A percentile compares a stretch with the other conserved stretches of the same genome.
Conservation (phyloP, 129 eudicot genomes). For the Flaveria brownii region DNA sequence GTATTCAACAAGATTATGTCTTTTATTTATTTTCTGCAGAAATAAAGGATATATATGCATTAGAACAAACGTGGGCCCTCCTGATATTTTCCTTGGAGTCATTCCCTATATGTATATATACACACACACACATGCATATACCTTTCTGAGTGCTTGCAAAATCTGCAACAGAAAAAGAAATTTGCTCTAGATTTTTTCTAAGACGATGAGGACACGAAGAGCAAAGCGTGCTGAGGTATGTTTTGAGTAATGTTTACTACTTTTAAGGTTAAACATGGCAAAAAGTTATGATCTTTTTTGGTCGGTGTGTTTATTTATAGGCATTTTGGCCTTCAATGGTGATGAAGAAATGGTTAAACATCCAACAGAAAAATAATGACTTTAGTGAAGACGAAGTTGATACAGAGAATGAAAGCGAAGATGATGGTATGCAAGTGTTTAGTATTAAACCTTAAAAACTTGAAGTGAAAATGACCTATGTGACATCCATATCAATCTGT, state of each 20-base stretch:
- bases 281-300: slow-evolving; percentile 26
- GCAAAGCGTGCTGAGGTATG: slow-evolving; percentile 81
- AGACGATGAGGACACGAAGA: slow-evolving; percentile 70
- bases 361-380: slow-evolving; percentile 69
- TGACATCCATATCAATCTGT: not conserved
- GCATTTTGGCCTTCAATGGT: slow-evolving; percentile 93
- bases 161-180: slow-evolving; percentile 26
- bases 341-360: slow-evolving; percentile 98
- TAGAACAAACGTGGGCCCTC: slow-evolving; percentile 34
- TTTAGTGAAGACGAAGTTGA: slow-evolving; percentile 97
- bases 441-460: not conserved
- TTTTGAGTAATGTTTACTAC: slow-evolving; percentile 21
- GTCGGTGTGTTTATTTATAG: slow-evolving; percentile 38
- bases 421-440: slow-evolving; percentile 58
- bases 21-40: slow-evolving; percentile 19
- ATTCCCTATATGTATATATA: slow-evolving; percentile 11
- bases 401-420: slow-evolving; percentile 85
- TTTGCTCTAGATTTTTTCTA: slow-evolving; percentile 9
- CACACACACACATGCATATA: not conserved
- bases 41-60: slow-evolving; percentile 21
- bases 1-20: slow-evolving; percentile 26
- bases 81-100: not conserved
- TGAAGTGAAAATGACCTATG: slow-evolving; percentile 1
- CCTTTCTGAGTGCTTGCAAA: slow-evolving; percentile 35
- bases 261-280: slow-evolving; percentile 5